These are phyloP conservation scores for Scytalidium lignicola DNA, from an alignment of 2,329 filamentous ascomycete species.

Conservation along the genomic window DNA sequence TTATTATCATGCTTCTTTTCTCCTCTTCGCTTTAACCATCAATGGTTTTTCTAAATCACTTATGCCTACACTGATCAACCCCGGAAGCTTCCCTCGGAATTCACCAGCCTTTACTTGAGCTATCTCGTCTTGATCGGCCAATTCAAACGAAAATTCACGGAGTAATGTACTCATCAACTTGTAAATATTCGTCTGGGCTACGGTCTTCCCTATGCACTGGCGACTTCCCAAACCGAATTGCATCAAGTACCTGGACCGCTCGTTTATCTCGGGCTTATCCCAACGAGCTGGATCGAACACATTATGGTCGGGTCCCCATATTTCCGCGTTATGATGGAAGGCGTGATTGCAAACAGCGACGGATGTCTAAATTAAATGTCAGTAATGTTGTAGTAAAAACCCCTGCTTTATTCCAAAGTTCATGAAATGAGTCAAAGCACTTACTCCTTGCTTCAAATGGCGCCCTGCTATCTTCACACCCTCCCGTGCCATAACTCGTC, in stretches of 20 bases:
- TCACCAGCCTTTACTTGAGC: slow-evolving; percentile 2
- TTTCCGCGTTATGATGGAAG: slow-evolving; percentile 27
- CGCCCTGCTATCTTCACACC: slow-evolving; percentile 22
- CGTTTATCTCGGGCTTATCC: slow-evolving; percentile 14
- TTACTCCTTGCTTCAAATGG: slow-evolving; percentile 23
- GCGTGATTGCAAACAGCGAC: slow-evolving; percentile 30
- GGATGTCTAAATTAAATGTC: slow-evolving; percentile 19
- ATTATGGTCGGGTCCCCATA: slow-evolving; percentile 29
- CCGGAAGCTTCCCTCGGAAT: slow-evolving; percentile 10
- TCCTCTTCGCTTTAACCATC: slow-evolving; percentile 1
- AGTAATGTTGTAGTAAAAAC: not conserved
- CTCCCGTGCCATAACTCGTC: slow-evolving; percentile 21
- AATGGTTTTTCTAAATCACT: slow-evolving; percentile 10
- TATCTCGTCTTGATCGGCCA: slow-evolving; percentile 19
- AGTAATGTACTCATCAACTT: slow-evolving; percentile 29
- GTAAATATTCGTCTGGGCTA: slow-evolving; percentile 30
- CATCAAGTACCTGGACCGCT: slow-evolving; percentile 24
- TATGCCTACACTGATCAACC: slow-evolving; percentile 14
- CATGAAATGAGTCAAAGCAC: too few species aligned
- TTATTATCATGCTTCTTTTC: not conserved
- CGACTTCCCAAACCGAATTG: slow-evolving; percentile 30
- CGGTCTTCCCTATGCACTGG: slow-evolving; percentile 30
- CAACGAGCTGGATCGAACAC: slow-evolving; percentile 27
- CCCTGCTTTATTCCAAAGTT: too few species aligned
- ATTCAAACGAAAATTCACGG: slow-evolving; percentile 24